Evolutionary conservation across 73 alveolate genomes (phyloP), one percentile per base, ranked within the genome.

Genomic region (Strombidium stylifer): DNA sequence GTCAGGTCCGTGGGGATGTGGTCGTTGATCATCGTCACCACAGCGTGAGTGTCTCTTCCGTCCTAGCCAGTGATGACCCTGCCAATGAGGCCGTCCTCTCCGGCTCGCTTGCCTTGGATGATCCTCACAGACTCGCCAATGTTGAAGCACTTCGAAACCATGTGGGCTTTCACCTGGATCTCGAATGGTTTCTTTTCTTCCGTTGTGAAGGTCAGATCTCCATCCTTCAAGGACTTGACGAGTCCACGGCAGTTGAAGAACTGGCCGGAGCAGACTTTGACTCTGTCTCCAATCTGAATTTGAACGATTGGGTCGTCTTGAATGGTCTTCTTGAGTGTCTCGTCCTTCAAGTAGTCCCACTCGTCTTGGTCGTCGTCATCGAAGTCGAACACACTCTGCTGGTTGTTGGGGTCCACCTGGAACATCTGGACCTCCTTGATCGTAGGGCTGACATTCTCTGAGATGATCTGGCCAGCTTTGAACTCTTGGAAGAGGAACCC

Each of bases 251-350:
- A 2, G 3, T 44, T 44, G 31, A 27, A 44, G 54, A 3, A 28
- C 23, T 64, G 25, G 3, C 44, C 24, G 8, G 19, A 16, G 12
- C n/a, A 15, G 11, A 64, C 44, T 44, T 46, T 44, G 32, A 64
- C 78, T 64, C 65, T 64, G 24, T 64, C 78, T 0, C 78, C 78
- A n/a, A 64, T 44, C 15, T 59, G 59, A 5, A 59, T 14, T 11
- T 7, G 42, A 35, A 46, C 47, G 7, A 4, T 44, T 11, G 5
- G 10, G 5, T 24, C 78, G 25, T 64, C 37, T 30, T n/a, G 41
- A 10, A 42, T 64, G 11, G 65, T 64, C 37, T 64, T 45, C 54
- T 23, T 46, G 26, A 64, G 28, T 10, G 78, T 64, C 5, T 5
- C 36, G 32, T 64, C 78, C 14, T 64, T 65, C 19, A 64, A 8